A percentile compares a stretch with the other conserved stretches of the same genome.
These are phyloP conservation scores for Phaeosphaeria sp. DNA, from an alignment of 2,329 filamentous ascomycete species.

Conservation along the genomic window DNA sequence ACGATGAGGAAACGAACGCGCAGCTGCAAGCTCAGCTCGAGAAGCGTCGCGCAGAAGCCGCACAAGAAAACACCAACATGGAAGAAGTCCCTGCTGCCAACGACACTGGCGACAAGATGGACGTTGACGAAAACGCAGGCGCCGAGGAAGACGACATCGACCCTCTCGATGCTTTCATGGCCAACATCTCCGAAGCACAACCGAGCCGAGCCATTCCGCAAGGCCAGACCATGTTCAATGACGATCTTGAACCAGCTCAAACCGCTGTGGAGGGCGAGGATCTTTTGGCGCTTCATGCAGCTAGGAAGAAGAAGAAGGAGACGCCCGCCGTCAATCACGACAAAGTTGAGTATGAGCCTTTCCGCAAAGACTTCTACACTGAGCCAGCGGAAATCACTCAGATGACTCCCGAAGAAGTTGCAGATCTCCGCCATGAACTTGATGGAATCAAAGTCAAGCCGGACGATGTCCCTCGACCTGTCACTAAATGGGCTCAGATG, in stretches of 20 bases:
- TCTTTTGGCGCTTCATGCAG: slow-evolving; percentile 58
- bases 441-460: slow-evolving; percentile 87
- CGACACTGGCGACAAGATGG: slow-evolving; percentile 57
- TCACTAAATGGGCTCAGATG: slow-evolving; percentile 96
- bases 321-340: slow-evolving; percentile 86
- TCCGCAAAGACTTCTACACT: slow-evolving; percentile 94
- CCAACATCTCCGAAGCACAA: slow-evolving; percentile 57
- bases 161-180: slow-evolving; percentile 97
- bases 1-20: slow-evolving; percentile 87
- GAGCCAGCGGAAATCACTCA: slow-evolving; percentile 84
- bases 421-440: slow-evolving; percentile 81
- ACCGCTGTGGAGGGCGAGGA: slow-evolving; percentile 68
- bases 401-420: slow-evolving; percentile 84
- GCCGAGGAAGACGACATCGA: slow-evolving; percentile 77
- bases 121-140: slow-evolving; percentile 56
- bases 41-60: slow-evolving; percentile 70
- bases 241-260: slow-evolving; percentile 74
- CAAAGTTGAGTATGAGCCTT: slow-evolving; percentile 83
- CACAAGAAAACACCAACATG: slow-evolving; percentile 53
- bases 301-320: slow-evolving; percentile 90
- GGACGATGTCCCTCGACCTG: slow-evolving; percentile 87
- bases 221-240: slow-evolving; percentile 86
- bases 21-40: slow-evolving; percentile 81
- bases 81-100: slow-evolving; percentile 46
- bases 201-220: slow-evolving; percentile 62